Evolutionary conservation across 768 basidiomycete species (phyloP), one percentile per base, ranked within the genome.

Genomic region (Heimioporus sp.): DNA sequence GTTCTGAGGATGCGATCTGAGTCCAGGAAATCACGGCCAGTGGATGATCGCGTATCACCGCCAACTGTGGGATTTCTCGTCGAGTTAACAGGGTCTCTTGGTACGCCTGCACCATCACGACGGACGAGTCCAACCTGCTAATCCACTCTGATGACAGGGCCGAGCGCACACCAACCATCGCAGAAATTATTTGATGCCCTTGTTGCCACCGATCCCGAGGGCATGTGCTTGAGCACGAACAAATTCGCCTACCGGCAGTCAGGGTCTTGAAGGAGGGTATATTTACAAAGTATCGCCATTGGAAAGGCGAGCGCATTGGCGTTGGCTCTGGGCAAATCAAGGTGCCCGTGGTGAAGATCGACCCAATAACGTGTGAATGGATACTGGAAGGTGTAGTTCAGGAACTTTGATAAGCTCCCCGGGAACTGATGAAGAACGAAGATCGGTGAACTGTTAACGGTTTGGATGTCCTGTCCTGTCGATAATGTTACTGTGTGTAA

Each of bases 201-300:
- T 30, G 41, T 42, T 3, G 12, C 42, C 13, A 31, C 40, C 0
- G 51, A 60, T 12, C 2, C 4, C 1, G 39, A 41, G 16, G 40
- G 5, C 10, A 3, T 24, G 52, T 43, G 13, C 34, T 55, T 9
- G 41, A 51, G 2, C 20, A 11, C 1, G 53, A 49, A 8, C 20
- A 24, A 16, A 41, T 53, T 1, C 35, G 54, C 10, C 39, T 56
- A 8, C 65, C 65, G 2, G 62, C 63, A 31, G 52, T 67, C 40
- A 60, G 60, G 5, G 46, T 66, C 3, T 47, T 66, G 5, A 49
- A 53, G 20, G 16, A 44, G 7, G 60, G 65, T 9, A 60, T 57
- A 10, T 65, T 64, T 12, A 32, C 42, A 3, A 63, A 54, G 4
- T 65, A 55, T 34, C 55, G 60, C 45, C 43, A 20, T 34, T 58